phyloP scores from a whole-genome alignment of 345 rosid genomes.

The Salix dunnii region DNA sequence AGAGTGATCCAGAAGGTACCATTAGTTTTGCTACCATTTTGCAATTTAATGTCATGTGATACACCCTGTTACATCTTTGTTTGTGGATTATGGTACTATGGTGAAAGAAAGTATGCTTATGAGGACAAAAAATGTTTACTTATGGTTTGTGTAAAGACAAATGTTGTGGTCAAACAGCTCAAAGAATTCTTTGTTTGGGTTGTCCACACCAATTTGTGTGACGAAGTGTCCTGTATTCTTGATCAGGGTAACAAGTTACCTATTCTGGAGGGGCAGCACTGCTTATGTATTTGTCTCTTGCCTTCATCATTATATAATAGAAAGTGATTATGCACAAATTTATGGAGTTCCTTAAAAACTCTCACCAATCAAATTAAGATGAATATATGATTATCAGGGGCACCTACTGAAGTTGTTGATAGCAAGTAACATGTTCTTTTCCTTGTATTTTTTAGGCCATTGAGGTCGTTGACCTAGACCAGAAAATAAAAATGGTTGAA shows the following conservation, averaged over 20 bases:
- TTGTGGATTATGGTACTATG: neutral
- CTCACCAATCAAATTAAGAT: neutral
- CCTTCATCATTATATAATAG: neutral
- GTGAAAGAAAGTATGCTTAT: neutral
- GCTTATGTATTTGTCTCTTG: neutral
- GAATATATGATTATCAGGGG: neutral
- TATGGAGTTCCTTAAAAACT: neutral
- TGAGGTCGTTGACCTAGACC: slow-evolving; percentile 89
- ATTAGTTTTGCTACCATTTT: neutral
- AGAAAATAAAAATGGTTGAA: slow-evolving; percentile 76
- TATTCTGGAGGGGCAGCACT: neutral
- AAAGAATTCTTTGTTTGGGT: neutral
- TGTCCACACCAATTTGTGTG: neutral
- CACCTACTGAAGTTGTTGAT: neutral
- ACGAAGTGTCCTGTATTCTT: neutral
- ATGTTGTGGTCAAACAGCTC: neutral
- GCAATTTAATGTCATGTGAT: neutral
- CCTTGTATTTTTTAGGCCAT: slow-evolving; percentile 52
- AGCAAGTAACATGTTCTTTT: slow-evolving; percentile 2
- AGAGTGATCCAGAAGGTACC: slow-evolving; percentile 94
- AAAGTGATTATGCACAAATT: neutral
- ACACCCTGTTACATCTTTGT: neutral
- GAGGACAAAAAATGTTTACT: neutral
- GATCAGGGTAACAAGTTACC: neutral
- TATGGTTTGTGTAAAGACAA: neutral